Evolutionary conservation across 2,329 filamentous ascomycete species (phyloP).

Genomic region (Beauveria rudraprayagi): DNA sequence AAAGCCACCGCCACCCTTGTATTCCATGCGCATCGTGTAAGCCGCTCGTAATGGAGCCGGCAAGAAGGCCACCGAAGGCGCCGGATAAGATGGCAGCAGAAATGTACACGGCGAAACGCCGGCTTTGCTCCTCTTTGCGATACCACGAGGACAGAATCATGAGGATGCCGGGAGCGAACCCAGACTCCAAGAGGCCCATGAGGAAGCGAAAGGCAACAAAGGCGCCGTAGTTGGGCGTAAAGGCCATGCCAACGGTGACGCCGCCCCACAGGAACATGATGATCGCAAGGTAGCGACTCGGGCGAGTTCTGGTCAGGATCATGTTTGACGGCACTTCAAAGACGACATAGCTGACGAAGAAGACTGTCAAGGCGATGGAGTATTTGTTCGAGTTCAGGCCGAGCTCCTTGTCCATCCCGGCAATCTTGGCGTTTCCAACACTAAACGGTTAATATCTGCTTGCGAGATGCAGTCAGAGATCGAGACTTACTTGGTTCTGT

Average conservation of each 20-base stretch:
- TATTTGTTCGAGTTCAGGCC: conserved; percentile 39
- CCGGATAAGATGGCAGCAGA: conserved; percentile 46
- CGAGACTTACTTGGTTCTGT: conserved; percentile 16
- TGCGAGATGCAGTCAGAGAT: background rate
- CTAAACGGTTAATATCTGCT: conserved; percentile 36
- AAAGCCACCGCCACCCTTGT: conserved; percentile 51
- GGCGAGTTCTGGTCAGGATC: conserved; percentile 43
- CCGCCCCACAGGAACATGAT: conserved; percentile 48
- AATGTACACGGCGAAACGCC: conserved; percentile 47
- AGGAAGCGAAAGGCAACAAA: conserved; percentile 40
- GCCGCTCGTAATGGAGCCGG: conserved; percentile 46
- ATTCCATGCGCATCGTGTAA: conserved; percentile 56
- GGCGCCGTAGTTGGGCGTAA: conserved; percentile 37
- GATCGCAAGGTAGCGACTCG: conserved; percentile 43
- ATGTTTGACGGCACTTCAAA: conserved; percentile 50
- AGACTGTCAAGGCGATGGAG: conserved; percentile 49
- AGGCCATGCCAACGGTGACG: conserved; percentile 44
- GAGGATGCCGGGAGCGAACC: conserved; percentile 48
- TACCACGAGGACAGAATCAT: conserved; percentile 50
- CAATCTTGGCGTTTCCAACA: conserved; percentile 52
- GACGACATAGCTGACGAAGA: conserved; percentile 49
- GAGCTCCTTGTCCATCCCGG: conserved; percentile 42
- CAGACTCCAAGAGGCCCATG: conserved; percentile 47
- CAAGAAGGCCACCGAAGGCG: conserved; percentile 50
- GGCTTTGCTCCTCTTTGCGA: conserved; percentile 45